Conservation (phyloP, 345 rosid genomes). For the Melaleuca alternifolia region DNA sequence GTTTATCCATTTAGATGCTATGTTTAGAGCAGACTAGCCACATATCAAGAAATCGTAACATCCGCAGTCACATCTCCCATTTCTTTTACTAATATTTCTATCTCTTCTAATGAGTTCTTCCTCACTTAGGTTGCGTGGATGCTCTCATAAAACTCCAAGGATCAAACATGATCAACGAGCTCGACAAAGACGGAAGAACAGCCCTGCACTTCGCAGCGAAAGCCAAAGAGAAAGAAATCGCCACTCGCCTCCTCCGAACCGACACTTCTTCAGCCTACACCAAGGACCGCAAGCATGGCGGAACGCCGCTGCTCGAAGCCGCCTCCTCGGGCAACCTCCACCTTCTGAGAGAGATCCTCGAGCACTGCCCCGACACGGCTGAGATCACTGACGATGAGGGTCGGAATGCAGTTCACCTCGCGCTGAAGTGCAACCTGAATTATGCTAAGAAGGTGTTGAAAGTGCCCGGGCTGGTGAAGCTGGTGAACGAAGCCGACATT, state of each 20-base stretch:
- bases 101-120: neutral
- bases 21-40: neutral
- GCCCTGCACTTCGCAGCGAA: neutral
- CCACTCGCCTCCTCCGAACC: neutral
- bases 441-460: neutral
- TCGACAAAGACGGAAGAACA: neutral
- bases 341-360: neutral
- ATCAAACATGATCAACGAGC: neutral
- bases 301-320: neutral
- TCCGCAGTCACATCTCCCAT: neutral
- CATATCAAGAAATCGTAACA: neutral
- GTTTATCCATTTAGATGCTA: neutral
- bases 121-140: neutral
- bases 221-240: neutral
- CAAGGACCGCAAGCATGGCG: neutral
- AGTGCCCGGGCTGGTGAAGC: neutral
- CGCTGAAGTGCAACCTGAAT: neutral
- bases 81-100: neutral
- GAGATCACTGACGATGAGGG: neutral
- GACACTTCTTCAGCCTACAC: neutral
- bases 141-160: neutral
- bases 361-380: neutral
- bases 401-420: neutral
- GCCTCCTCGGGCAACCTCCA: neutral
- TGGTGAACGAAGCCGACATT: neutral